Base-by-base conservation (phyloP, 371 early-diverging fungal species). In the Cladochytrium tenue region DNA sequence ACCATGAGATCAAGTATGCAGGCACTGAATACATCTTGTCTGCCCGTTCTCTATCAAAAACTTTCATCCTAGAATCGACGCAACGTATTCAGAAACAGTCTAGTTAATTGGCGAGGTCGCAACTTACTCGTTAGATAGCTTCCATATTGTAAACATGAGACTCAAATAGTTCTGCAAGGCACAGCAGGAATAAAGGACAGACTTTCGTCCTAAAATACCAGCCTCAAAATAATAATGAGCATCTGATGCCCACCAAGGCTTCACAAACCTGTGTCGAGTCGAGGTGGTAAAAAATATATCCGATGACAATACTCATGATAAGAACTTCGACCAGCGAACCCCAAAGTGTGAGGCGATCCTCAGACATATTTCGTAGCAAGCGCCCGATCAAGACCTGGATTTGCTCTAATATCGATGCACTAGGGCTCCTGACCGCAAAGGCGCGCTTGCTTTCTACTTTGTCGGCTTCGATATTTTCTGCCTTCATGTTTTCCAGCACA, bases 31-130 rank as follows among this genome's bases (percentile, higher is more conserved):
- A 80, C 77, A 80, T 76, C 32, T 70, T 69, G 65, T 80, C 80
- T n/a, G 53, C 52, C 20, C 76, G 63, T 59, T 80, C 80, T 17
- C 76, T 67, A 53, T 81, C 81, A 62, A 78, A 78, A 7, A 81
- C 75, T 30, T 70, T 59, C 64, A 78, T 70, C 25, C 73, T 73
- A 50, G 15, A 53, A 58, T 26, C 3, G 17, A 60, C 33, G 0
- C 32, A 3, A 13, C 28, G 26, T 50, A 66, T 13, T 27, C 17
- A 56, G 23, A 23, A 35, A 27, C 3, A 56, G 3, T 4, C n/a
- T n/a, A n/a, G n/a, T n/a, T n/a, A n/a, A n/a, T n/a, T n/a, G n/a
- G n/a, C n/a, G n/a, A n/a, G n/a, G n/a, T 15, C 20, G 26, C 30
- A 51, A 68, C 75, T 66, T 52, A 72, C 72, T 77, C 77, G 23